Evolutionary conservation across 768 basidiomycete genomes (phyloP).

Genomic region (Melanogaster broomeanus): DNA sequence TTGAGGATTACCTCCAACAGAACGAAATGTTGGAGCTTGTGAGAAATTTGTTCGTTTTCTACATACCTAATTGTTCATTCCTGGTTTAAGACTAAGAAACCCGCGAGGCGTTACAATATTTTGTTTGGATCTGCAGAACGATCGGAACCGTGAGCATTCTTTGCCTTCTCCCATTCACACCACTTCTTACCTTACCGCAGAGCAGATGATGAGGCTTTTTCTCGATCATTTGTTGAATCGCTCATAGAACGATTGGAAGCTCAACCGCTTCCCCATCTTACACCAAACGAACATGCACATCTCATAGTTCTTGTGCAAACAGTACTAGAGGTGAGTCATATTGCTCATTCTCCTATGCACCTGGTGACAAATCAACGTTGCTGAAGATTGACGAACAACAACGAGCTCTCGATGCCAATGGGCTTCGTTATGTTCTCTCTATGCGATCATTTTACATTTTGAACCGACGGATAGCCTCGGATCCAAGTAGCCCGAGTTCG

Average conservation of each 20-base stretch:
- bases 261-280: constrained; percentile 67
- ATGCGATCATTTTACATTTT: constrained; percentile 91
- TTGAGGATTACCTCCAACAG: constrained; percentile 44
- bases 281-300: constrained; percentile 79
- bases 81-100: constrained; percentile 14
- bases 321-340: constrained; percentile 71
- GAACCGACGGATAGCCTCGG: constrained; percentile 60
- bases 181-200: constrained; percentile 30
- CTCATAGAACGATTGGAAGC: constrained; percentile 68
- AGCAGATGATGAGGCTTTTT: constrained; percentile 57
- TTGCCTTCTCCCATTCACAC: background rate
- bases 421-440: constrained; percentile 89
- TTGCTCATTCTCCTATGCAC: background rate
- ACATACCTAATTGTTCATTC: background rate
- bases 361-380: constrained; percentile 1
- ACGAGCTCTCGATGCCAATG: constrained; percentile 89
- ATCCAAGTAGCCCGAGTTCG: constrained; percentile 47
- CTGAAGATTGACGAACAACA: constrained; percentile 84
- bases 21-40: constrained; percentile 12
- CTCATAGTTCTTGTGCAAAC: constrained; percentile 85
- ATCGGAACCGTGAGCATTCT: constrained; percentile 45
- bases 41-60: constrained; percentile 16
- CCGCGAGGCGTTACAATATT: constrained; percentile 43
- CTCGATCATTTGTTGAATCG: constrained; percentile 55
- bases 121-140: constrained; percentile 53